Percentiles rank a stretch among this genome's conserved stretches.
Conservation (phyloP, 495 filamentous ascomycete genomes). For the Apiosordaria backusii region DNA sequence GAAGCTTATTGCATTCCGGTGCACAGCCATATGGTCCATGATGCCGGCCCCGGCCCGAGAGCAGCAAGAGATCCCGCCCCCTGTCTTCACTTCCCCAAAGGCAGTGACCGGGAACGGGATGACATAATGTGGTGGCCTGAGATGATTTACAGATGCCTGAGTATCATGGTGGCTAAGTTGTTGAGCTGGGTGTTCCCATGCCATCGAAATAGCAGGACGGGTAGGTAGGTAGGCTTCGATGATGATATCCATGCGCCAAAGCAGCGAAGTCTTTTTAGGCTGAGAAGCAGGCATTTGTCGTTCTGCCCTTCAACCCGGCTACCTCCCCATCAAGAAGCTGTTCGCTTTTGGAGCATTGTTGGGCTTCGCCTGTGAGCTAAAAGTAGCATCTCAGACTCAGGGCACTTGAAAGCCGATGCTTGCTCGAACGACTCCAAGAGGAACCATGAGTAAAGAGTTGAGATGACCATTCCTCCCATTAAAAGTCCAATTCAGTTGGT, state of each 20-base stretch:
- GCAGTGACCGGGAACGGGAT: not conserved
- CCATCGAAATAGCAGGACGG: not conserved
- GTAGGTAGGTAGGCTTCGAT: not conserved
- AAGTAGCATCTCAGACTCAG: not conserved
- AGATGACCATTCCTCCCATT: too few relatives aligned
- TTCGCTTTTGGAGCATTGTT: too few relatives aligned
- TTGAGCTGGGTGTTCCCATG: too few relatives aligned
- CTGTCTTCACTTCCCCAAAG: not conserved
- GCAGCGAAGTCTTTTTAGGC: not conserved
- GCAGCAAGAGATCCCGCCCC: too few relatives aligned
- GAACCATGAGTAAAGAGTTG: too few relatives aligned
- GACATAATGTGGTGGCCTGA: not conserved
- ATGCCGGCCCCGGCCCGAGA: not conserved
- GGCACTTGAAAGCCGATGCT: too few relatives aligned
- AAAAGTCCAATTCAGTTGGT: too few relatives aligned
- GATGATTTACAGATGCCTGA: not conserved
- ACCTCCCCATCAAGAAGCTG: too few relatives aligned
- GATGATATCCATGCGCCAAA: not conserved
- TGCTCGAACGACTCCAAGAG: too few relatives aligned
- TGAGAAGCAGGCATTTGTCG: too few relatives aligned
- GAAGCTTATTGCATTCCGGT: not conserved
- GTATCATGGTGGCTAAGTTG: not conserved
- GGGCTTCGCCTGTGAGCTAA: too few relatives aligned
- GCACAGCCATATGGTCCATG: not conserved
- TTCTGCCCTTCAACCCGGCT: too few relatives aligned